Evolutionary conservation across 1,284 basidiomycete species (phyloP).

Genomic region (Ceratobasidium sp.): DNA sequence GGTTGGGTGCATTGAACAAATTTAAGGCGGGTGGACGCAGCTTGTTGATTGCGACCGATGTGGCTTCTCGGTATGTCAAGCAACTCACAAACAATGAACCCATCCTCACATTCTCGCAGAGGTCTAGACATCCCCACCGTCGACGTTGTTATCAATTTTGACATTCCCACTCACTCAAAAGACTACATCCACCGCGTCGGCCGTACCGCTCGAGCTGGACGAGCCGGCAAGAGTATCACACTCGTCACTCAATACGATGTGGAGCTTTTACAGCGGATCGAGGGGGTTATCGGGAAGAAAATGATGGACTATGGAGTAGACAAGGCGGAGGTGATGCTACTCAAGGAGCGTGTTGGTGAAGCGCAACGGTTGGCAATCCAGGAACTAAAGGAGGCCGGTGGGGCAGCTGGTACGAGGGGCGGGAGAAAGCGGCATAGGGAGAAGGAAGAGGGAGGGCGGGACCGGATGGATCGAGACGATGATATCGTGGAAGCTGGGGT

Average conservation of each 20-base stretch:
- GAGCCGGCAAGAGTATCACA: slow-evolving; percentile 95
- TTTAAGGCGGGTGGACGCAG: slow-evolving; percentile 96
- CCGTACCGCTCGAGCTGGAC: slow-evolving; percentile 95
- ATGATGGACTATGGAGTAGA: slow-evolving; percentile 93
- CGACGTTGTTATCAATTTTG: slow-evolving; percentile 98
- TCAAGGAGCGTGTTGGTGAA: slow-evolving; percentile 92
- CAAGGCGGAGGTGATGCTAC: slow-evolving; percentile 88
- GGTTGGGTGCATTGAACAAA: slow-evolving; percentile 94
- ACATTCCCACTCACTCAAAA: slow-evolving; percentile 98
- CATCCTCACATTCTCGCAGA: slow-evolving; percentile 58
- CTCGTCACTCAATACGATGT: slow-evolving; percentile 99
- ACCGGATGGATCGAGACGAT: slow-evolving; percentile 87
- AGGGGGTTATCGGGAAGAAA: slow-evolving; percentile 91
- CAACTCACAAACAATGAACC: slow-evolving; percentile 3
- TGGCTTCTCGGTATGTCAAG: slow-evolving; percentile 66
- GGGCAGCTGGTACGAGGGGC: slow-evolving; percentile 69
- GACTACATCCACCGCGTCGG: slow-evolving; percentile 99
- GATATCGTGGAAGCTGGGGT: slow-evolving; percentile 86
- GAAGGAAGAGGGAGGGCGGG: slow-evolving; percentile 64
- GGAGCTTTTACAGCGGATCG: slow-evolving; percentile 95
- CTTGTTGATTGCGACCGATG: slow-evolving; percentile 95
- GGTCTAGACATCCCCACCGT: slow-evolving; percentile 97
- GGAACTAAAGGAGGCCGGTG: slow-evolving; percentile 72
- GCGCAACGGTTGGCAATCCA: slow-evolving; percentile 85
- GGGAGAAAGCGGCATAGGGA: slow-evolving; percentile 70